Evolutionary conservation across 805 yeast genomes (phyloP).

Genomic region (Middelhovenomyces tepae): DNA sequence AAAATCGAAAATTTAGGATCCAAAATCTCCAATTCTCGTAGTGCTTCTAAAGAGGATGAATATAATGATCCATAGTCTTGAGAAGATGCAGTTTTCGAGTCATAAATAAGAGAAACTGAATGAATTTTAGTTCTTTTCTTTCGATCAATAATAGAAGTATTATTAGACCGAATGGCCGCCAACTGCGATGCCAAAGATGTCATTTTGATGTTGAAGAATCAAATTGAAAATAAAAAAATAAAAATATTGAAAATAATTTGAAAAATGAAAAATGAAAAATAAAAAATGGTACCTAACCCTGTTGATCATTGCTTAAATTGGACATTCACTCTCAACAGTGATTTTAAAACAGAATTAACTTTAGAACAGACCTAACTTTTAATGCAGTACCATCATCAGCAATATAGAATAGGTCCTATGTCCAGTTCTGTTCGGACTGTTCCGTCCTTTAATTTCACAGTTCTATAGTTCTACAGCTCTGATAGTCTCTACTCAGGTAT

Average conservation of each 20-base stretch:
- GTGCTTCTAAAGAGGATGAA: constrained; percentile 63
- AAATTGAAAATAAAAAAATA: constrained; percentile 1
- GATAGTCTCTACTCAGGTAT: no score
- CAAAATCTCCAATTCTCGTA: constrained; percentile 58
- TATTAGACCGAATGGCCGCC: constrained; percentile 43
- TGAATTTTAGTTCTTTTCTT: constrained; percentile 81
- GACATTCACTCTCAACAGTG: no score
- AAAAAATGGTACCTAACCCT: no score
- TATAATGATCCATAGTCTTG: constrained; percentile 85
- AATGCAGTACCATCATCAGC: no score
- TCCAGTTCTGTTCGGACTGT: no score
- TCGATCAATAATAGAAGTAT: constrained; percentile 69
- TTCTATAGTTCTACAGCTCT: no score
- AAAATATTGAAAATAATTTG: background rate
- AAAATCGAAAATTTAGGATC: constrained; percentile 73
- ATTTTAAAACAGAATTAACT: no score
- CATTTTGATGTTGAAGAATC: constrained; percentile 23
- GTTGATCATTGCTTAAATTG: no score
- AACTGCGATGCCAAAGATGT: constrained; percentile 77
- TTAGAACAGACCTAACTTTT: no score
- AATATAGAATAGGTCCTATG: no score
- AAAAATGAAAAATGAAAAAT: no score
- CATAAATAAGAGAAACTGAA: constrained; percentile 79
- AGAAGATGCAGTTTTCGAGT: constrained; percentile 79
- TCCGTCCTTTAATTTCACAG: no score